Base-by-base conservation (phyloP, 306 rosid species). In the Cucurbita moschata region DNA sequence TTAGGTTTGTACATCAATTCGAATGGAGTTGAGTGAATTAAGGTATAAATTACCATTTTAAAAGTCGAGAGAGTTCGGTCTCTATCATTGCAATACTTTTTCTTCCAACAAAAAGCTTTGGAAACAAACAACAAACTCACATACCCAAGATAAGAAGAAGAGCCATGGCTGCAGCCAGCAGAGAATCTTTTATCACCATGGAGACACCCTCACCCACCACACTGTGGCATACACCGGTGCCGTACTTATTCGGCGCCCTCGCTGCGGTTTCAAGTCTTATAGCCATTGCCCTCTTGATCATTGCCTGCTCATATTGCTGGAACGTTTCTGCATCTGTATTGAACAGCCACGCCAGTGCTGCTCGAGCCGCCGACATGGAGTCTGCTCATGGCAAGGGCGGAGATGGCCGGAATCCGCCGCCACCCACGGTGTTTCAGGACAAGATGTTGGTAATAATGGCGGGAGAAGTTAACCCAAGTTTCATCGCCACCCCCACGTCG, bases 171-270 rank as follows among this genome's bases (percentile, higher is more conserved):
- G 66, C 68, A 61, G 11, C 47, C 21, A 62, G 47, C 47, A 38
- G 68, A 62, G 68, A 37, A 37, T 13, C 68, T 38, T 39, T 38
- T 16, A 62, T 38, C 68, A 40, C 3, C 6, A 64, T 64, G 74
- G 57, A 11, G 39, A 18, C 73, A 35, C 2, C 30, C 11, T 85
- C 96, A 0, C 44, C 53, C 3, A 69, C 23, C 68, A 88, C 97
- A 0, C 88, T 95, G 18, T 94, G 96, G 95, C 96, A 90, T 85
- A 90, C 98, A 1, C 96, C 98, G 47, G 88, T 91, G 23, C 97
- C 98, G 0, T 94, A 94, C 80, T 77, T 94, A 52, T 94, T 94
- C 69, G 96, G 97, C 0, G 96, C 95, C 8, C 77, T 94, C 37
- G 97, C 97, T 0, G 96, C 92, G 63, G 85, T 91, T 87, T 54